Base-by-base conservation (phyloP, 768 basidiomycete genomes). In the Mrakia frigida region DNA sequence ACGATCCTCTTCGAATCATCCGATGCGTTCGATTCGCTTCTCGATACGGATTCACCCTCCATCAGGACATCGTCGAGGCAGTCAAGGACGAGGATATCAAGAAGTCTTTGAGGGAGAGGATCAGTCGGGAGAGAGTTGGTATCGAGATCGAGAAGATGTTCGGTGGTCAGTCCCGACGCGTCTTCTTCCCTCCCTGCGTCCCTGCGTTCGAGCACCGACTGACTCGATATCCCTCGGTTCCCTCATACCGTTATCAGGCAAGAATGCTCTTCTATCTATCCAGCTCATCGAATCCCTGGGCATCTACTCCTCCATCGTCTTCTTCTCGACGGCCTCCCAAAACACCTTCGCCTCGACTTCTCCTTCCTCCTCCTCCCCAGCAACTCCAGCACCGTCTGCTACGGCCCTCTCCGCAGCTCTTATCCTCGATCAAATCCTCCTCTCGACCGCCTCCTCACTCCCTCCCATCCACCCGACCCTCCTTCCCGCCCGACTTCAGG, bases 81-180 rank as follows among this genome's bases (percentile, higher is more conserved):
- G 79, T 82, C 41, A 70, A 74, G 61, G 91, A 91, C 25, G 84
- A 86, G 0, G 90, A 90, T 70, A 84, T 97, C 31, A 84, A 88
- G 93, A 84, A 87, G 68, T 91, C 90, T 0, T 84, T 97, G 23
- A 84, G 88, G 14, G 86, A 85, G 1, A 97, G 98, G 82, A 92
- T 99, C 65, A 91, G 91, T 46, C 88, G 93, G 71, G 97, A 98
- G 84, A 88, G 97, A 25, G 88, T 94, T 7, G 95, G 95, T 0
- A 91, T 91, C 78, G 97, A 99, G 83, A 81, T 98, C 21, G 88
- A 91, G 78, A 99, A 98, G 83, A 98, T 98, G 92, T 87, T 98
- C 82, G 89, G 89, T 85, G 90, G 96, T 90, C 35, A 50, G 78
- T 77, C 16, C 73, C 1, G 14, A 21, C 23, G 11, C 41, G 25